Conservation (phyloP, 2,329 filamentous ascomycete species). For the Magnaporthales sp. region DNA sequence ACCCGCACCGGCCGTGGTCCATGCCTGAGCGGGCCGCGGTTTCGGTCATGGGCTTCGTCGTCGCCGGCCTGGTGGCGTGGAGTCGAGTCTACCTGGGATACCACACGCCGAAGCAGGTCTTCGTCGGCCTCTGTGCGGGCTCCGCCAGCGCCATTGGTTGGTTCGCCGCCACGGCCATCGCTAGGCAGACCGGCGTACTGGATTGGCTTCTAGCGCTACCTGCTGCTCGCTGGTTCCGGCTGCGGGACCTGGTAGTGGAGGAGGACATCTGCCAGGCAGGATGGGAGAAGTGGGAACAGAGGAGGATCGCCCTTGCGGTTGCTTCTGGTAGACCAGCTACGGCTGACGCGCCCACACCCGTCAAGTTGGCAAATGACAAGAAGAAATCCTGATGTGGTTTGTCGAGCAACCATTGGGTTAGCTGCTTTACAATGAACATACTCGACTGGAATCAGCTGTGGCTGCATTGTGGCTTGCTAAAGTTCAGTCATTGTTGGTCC, state of each 20-base stretch:
- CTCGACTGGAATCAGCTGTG: neutral
- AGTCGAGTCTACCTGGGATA: constrained; percentile 89
- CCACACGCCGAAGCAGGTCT: constrained; percentile 79
- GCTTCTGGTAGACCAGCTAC: neutral
- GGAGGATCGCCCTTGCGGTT: constrained; percentile 18
- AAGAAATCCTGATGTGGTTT: neutral
- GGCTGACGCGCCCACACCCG: neutral
- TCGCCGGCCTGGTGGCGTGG: constrained; percentile 63
- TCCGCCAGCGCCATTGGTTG: constrained; percentile 62
- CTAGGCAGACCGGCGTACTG: constrained; percentile 61
- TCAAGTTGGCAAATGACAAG: neutral
- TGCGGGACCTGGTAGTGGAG: constrained; percentile 76
- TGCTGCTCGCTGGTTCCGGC: constrained; percentile 55
- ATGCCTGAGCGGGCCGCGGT: constrained; percentile 48
- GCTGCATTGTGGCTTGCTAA: neutral
- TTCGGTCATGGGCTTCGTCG: constrained; percentile 45
- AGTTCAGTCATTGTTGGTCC: neutral
- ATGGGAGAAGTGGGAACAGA: constrained; percentile 82
- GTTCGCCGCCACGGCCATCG: constrained; percentile 63
- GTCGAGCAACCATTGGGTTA: neutral
- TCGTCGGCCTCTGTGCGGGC: constrained; percentile 70
- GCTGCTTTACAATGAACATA: neutral
- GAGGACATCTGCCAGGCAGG: constrained; percentile 88
- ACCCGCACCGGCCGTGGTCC: constrained; percentile 47
- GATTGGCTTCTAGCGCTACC: constrained; percentile 62